These are phyloP conservation scores for Creolimax fragrantissima DNA, from an alignment of 78 protist species.

Conservation along the genomic window DNA sequence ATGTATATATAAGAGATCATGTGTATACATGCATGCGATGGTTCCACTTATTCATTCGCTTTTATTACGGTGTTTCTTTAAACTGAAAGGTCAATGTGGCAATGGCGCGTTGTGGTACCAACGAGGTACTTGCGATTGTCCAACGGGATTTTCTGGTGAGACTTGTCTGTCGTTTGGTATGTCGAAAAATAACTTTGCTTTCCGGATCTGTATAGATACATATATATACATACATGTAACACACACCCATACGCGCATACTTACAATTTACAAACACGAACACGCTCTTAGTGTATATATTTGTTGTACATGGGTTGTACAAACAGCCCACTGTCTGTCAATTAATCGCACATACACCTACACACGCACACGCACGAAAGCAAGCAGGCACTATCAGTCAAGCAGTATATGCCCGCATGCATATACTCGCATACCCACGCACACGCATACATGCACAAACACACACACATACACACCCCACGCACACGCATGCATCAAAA, in stretches of 20 bases:
- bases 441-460: too few relatives aligned
- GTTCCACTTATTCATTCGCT: too few relatives aligned
- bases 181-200: not conserved
- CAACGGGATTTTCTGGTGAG: not conserved
- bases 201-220: not conserved
- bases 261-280: not conserved
- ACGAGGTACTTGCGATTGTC: not conserved
- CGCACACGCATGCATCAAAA: too few relatives aligned
- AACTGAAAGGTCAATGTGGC: not conserved
- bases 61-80: not conserved
- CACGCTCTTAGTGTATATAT: not conserved
- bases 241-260: not conserved
- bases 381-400: too few relatives aligned
- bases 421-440: too few relatives aligned
- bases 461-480: too few relatives aligned
- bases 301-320: not conserved
- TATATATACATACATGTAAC: not conserved
- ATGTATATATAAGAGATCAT: not conserved
- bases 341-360: too few relatives aligned
- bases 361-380: too few relatives aligned
- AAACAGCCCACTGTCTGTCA: too few relatives aligned
- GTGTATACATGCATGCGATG: not conserved
- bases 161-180: not conserved
- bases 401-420: too few relatives aligned
- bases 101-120: not conserved